These are phyloP conservation scores for Thraustotheca clavata DNA, from an alignment of 352 stramenopile species.

Conservation along the genomic window DNA sequence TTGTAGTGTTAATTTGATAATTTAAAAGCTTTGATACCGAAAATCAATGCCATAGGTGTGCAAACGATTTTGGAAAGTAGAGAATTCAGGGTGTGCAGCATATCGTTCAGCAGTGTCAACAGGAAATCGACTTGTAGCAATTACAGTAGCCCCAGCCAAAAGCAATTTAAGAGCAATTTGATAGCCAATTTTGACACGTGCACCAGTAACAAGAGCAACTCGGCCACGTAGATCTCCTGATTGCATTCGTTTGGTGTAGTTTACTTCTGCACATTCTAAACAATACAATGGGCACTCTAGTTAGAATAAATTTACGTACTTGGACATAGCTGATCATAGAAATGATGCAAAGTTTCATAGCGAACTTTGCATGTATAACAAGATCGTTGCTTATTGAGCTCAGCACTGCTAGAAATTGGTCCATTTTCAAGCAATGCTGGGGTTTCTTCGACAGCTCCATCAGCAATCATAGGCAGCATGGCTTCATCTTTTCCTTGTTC, in stretches of 20 bases:
- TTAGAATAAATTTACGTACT: conserved; percentile 18
- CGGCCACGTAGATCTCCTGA: conserved; percentile 80
- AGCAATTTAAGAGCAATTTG: conserved; percentile 93
- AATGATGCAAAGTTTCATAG: conserved; percentile 94
- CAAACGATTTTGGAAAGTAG: conserved; percentile 88
- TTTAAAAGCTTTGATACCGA: conserved; percentile 30
- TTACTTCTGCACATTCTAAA: conserved; percentile 81
- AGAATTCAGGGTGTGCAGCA: conserved; percentile 87
- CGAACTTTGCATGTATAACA: conserved; percentile 95
- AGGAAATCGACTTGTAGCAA: conserved; percentile 94
- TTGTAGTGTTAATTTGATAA: background rate
- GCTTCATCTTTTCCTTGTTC: conserved; percentile 72
- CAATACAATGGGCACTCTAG: background rate
- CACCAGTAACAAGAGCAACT: conserved; percentile 91
- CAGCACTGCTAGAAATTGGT: conserved; percentile 22
- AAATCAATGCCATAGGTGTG: conserved; percentile 96
- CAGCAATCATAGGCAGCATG: conserved; percentile 82
- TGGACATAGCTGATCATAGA: conserved; percentile 94
- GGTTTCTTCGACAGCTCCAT: conserved; percentile 76
- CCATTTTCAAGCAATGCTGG: conserved; percentile 6
- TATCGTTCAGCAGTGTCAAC: conserved; percentile 89
- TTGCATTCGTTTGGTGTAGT: conserved; percentile 93
- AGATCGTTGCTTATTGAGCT: conserved; percentile 62
- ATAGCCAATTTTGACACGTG: conserved; percentile 96
- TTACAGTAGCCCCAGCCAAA: conserved; percentile 85